Evolutionary conservation across 2,329 filamentous ascomycete genomes (phyloP).

Genomic region (Talaromyces sp.): DNA sequence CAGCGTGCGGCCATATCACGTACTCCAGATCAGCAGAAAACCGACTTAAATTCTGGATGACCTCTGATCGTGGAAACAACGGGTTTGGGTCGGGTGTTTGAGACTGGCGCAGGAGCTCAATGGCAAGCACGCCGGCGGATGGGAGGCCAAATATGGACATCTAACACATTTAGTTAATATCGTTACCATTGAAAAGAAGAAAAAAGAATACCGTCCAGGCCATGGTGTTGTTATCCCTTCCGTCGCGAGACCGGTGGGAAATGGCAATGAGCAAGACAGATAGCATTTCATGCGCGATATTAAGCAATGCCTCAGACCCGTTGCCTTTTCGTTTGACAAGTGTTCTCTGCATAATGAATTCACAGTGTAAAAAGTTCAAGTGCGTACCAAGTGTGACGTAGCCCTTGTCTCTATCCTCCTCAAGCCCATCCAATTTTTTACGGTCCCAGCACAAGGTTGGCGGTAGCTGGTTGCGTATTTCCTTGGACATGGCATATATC

Average conservation of each 20-base stretch:
- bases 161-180: not conserved
- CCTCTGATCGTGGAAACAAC: conserved; percentile 18
- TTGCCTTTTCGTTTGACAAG: conserved; percentile 15
- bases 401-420: conserved; percentile 10
- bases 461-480: conserved; percentile 3
- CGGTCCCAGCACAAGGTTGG: not conserved
- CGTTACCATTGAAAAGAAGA: not conserved
- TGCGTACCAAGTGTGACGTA: conserved; percentile 11
- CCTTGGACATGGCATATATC: not conserved
- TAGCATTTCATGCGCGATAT: conserved; percentile 19
- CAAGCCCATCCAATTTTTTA: not conserved
- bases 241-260: conserved; percentile 11
- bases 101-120: conserved; percentile 19
- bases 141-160: conserved; percentile 19
- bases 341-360: conserved; percentile 19
- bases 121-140: conserved; percentile 21
- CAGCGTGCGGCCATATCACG: conserved; percentile 16
- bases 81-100: conserved; percentile 9
- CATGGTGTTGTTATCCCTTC: conserved; percentile 10
- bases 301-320: conserved; percentile 15
- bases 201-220: conserved; percentile 12
- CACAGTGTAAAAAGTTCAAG: conserved; percentile 19
- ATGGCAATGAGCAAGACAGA: conserved; percentile 12
- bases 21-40: conserved; percentile 20
- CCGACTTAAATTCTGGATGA: conserved; percentile 24